A percentile compares a stretch with the other conserved stretches of the same genome.
These are phyloP conservation scores for Prunus armeniaca DNA, from an alignment of 306 rosid genomes.

Conservation along the genomic window DNA sequence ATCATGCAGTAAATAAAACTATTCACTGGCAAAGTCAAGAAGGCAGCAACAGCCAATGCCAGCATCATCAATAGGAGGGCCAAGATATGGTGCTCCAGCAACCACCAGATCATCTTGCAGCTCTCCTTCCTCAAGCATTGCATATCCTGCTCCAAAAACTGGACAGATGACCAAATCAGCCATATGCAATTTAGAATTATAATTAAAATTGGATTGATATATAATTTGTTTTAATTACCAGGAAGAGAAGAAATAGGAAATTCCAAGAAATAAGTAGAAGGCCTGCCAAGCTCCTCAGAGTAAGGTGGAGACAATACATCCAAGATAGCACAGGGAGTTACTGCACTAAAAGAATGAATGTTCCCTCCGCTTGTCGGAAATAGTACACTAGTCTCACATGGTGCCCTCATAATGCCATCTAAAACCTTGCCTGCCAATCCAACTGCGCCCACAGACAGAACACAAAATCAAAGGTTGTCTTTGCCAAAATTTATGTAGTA, in stretches of 20 bases:
- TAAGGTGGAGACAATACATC: constrained; percentile 73
- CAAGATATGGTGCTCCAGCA: constrained; percentile 56
- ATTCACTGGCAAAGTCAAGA: too few relatives aligned
- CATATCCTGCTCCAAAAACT: constrained; percentile 37
- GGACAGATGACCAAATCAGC: background rate
- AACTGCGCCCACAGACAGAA: constrained; percentile 27
- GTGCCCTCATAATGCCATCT: constrained; percentile 41
- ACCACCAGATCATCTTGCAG: constrained; percentile 49
- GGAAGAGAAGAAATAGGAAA: constrained; percentile 45
- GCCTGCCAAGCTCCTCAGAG: constrained; percentile 52
- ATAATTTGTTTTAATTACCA: constrained; percentile 27
- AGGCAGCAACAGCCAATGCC: background rate
- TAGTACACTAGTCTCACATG: constrained; percentile 40
- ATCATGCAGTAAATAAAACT: too few relatives aligned
- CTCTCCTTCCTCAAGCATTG: constrained; percentile 50
- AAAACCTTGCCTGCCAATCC: constrained; percentile 48
- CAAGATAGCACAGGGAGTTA: constrained; percentile 55
- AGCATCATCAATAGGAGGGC: constrained; percentile 33
- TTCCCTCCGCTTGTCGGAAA: constrained; percentile 73
- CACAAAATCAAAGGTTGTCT: background rate
- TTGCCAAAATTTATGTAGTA: background rate
- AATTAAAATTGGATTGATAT: background rate
- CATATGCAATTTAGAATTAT: background rate
- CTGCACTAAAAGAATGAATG: constrained; percentile 57
- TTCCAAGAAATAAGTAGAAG: constrained; percentile 57